These are phyloP conservation scores for Exsudoporus floridanus DNA, from an alignment of 1,284 basidiomycete species.

Conservation along the genomic window DNA sequence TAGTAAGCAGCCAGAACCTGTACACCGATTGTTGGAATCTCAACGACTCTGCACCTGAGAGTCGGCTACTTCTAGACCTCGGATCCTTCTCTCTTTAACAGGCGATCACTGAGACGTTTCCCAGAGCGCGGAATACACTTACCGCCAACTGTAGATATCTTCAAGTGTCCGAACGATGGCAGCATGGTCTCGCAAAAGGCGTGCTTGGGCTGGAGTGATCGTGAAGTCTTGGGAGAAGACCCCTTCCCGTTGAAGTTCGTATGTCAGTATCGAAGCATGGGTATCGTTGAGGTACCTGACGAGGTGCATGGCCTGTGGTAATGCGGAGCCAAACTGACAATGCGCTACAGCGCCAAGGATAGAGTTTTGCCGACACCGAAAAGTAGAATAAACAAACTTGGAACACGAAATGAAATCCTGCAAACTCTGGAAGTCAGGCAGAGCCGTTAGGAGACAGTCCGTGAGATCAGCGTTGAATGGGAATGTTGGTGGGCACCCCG, in stretches of 20 bases:
- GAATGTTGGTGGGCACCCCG: not conserved
- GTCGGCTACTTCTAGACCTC: conserved; percentile 23
- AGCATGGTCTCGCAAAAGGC: conserved; percentile 22
- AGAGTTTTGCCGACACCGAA: conserved; percentile 34
- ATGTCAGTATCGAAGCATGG: not conserved
- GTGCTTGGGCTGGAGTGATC: conserved; percentile 13
- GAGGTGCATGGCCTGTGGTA: conserved; percentile 36
- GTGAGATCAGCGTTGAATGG: conserved; percentile 28
- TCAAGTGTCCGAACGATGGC: conserved; percentile 29
- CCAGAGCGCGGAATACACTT: not conserved
- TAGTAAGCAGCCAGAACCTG: conserved; percentile 33
- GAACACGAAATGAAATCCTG: conserved; percentile 30
- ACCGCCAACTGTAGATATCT: conserved; percentile 41
- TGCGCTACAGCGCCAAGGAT: conserved; percentile 34
- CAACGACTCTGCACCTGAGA: conserved; percentile 30
- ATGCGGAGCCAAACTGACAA: conserved; percentile 34
- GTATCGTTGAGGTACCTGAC: conserved; percentile 9
- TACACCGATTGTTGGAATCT: conserved; percentile 38
- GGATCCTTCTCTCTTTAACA: conserved; percentile 34
- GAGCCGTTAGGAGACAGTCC: conserved; percentile 31
- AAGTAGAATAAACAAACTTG: conserved; percentile 35
- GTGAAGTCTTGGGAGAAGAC: conserved; percentile 1
- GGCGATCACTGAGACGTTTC: not conserved
- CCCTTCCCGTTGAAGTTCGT: conserved; percentile 3
- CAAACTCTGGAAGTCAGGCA: conserved; percentile 35